Percentiles rank a stretch among this genome's conserved stretches.
Conservation (phyloP, 1,139 yeast species). For the Sugiyamaella grinbergsii region DNA sequence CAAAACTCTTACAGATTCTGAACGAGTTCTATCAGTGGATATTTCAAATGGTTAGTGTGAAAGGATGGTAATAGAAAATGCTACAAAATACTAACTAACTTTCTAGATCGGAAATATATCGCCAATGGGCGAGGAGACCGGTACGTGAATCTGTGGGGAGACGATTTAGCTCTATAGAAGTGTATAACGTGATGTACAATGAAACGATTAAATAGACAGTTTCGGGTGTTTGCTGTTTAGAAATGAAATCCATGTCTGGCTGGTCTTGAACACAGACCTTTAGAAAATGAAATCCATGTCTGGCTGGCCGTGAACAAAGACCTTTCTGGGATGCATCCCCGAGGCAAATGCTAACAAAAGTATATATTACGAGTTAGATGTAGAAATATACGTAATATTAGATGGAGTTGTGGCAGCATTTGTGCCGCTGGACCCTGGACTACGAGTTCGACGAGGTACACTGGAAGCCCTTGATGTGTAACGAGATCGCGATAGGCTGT, state of each 20-base stretch:
- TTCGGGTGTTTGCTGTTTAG: no score
- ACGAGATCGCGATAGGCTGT: constrained; percentile 39
- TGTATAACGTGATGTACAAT: not conserved
- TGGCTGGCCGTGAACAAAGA: no score
- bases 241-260: no score
- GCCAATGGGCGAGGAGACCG: constrained; percentile 86
- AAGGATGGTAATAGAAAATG: not conserved
- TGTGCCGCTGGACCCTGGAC: constrained; percentile 32
- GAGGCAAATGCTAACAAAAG: not conserved
- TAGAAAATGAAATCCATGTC: no score
- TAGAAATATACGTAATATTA: not conserved
- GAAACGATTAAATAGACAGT: not conserved
- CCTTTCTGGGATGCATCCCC: not conserved
- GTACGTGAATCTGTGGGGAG: constrained; percentile 62
- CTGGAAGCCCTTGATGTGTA: constrained; percentile 40
- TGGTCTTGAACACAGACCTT: no score
- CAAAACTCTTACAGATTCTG: constrained; percentile 59
- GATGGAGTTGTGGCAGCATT: constrained; percentile 12
- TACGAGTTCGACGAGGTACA: constrained; percentile 36
- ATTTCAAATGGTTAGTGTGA: constrained; percentile 46
- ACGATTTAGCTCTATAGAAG: constrained; percentile 12
- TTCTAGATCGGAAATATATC: constrained; percentile 39
- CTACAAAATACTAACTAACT: constrained; percentile 4
- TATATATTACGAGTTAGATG: not conserved
- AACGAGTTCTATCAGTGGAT: constrained; percentile 75